Evolutionary conservation across 768 basidiomycete genomes (phyloP).

Genomic region (Boletus eberwhitei): DNA sequence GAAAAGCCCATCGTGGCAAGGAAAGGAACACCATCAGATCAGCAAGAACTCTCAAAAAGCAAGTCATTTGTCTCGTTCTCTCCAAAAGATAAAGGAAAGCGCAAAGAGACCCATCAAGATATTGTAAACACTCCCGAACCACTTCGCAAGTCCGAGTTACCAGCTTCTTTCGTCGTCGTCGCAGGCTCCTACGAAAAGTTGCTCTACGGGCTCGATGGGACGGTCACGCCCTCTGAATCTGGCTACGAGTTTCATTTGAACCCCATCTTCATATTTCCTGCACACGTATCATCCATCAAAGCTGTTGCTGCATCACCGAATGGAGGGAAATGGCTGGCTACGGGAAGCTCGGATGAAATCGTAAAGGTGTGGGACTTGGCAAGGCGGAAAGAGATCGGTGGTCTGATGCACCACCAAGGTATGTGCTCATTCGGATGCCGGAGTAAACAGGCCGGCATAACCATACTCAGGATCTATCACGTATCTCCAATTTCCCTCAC

Average conservation of each 20-base stretch:
- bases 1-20: conserved; percentile 9
- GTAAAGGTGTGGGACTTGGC: conserved; percentile 96
- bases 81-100: conserved; percentile 32
- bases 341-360: conserved; percentile 94
- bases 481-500: conserved; percentile 78
- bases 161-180: conserved; percentile 76
- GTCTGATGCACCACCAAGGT: conserved; percentile 95
- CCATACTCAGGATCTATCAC: conserved; percentile 78
- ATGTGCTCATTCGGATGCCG: conserved; percentile 11
- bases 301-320: conserved; percentile 83
- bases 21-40: neutral
- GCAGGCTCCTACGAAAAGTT: conserved; percentile 97
- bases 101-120: conserved; percentile 4
- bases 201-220: conserved; percentile 83
- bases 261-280: conserved; percentile 95
- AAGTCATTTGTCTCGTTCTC: conserved; percentile 9
- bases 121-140: neutral
- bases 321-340: conserved; percentile 95
- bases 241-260: conserved; percentile 45
- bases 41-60: neutral
- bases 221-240: conserved; percentile 34
- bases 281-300: conserved; percentile 91
- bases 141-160: conserved; percentile 29
- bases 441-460: neutral
- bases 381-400: conserved; percentile 89